Evolutionary conservation across 352 stramenopile species (phyloP), one percentile per base, ranked within the genome.

Genomic region (Pythium vanterpoolii): DNA sequence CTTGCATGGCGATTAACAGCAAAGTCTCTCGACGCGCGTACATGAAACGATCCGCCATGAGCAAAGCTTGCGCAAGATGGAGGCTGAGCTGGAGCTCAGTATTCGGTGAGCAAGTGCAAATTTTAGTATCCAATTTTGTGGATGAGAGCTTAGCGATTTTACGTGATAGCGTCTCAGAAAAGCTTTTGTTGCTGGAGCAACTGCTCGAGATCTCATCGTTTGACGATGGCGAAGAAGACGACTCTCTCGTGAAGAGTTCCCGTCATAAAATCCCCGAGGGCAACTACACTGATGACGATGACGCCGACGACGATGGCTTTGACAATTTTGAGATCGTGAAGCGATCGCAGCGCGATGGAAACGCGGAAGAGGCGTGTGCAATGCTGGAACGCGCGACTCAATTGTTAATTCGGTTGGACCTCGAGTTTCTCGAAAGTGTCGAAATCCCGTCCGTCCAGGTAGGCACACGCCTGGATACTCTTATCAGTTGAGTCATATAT

Each of bases 361-460:
- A 56, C 62, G 68, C 68, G 0, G 68, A 71, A 7, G 82, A 94
- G 57, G 72, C 62, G 16, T 94, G 84, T 36, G 84, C 84, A 21
- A 81, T 74, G 31, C 69, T 96, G 10, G 86, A 96, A 54, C 81
- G 85, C 1, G 81, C 81, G 11, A 79, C 85, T 11, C 79, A 86
- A 30, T 71, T 89, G 23, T 74, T 93, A n/a, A 64, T 96, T 14
- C 73, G 89, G 24, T 43, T 96, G 28, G 80, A 93, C 54, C 67
- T 90, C 19, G 83, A 92, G 60, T 90, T 94, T 49, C 68, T 78
- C 27, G 77, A 87, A 40, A 81, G 77, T 26, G 72, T 83, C 9
- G 83, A 92, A 43, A 74, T 95, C 36, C 63, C 60, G 5, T 77
- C 65, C 1, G 76, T 94, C 42, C 84, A 93, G 76, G 85, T 92